Percentiles rank a stretch among this genome's conserved stretches.
phyloP scores from a whole-genome alignment of 208 protist genomes.

The Acanthamoeba lenticulata region DNA sequence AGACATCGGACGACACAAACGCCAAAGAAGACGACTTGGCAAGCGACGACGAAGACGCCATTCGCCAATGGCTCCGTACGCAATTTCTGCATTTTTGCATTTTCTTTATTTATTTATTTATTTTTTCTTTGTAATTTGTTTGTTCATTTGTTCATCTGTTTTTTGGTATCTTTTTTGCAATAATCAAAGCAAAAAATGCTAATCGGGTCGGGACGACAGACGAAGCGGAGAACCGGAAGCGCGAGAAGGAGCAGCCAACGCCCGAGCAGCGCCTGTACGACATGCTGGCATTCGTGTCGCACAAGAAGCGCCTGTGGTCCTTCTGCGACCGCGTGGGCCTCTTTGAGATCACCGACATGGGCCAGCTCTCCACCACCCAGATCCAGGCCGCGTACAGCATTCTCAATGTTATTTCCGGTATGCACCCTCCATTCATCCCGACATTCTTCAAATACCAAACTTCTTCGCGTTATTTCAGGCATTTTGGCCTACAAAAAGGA shows the following conservation, averaged over 20 bases:
- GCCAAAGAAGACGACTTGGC: not conserved
- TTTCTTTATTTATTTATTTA: no score
- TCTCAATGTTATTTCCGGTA: not conserved
- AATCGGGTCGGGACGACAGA: not conserved
- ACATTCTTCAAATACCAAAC: not conserved
- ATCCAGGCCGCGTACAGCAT: not conserved
- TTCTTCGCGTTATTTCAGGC: not conserved
- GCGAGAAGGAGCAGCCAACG: not conserved
- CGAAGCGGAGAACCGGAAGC: not conserved
- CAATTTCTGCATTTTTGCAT: no score
- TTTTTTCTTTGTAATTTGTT: no score
- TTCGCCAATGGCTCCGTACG: not conserved
- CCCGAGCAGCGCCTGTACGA: not conserved
- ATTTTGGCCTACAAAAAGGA: slow-evolving; percentile 19
- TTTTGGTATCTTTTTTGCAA: not conserved
- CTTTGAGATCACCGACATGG: slow-evolving; percentile 17
- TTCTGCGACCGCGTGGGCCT: not conserved
- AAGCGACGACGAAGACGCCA: not conserved
- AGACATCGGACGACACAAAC: not conserved
- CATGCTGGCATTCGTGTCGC: not conserved
- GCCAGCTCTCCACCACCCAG: not conserved
- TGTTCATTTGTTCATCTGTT: no score
- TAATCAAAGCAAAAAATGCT: not conserved
- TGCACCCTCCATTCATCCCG: not conserved
- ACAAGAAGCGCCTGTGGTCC: not conserved